phyloP scores from a whole-genome alignment of 2,329 filamentous ascomycete genomes.

The Ceratocystiopsis minuta region DNA sequence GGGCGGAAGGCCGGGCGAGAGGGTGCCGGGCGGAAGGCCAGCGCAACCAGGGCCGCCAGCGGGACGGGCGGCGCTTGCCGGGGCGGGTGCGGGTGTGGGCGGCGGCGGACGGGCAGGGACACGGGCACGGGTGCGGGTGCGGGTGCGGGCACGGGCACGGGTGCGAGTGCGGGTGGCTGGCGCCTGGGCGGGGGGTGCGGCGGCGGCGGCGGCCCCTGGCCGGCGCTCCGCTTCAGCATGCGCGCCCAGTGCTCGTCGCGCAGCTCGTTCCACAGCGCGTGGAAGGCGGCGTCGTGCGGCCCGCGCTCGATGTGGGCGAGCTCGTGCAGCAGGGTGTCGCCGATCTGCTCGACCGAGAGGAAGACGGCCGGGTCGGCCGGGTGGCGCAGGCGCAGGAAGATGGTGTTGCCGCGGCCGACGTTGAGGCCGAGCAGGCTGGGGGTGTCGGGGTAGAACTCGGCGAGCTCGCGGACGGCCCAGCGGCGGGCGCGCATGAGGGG shows the following conservation, averaged over 20 bases:
- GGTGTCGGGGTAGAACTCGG: slow-evolving; percentile 70
- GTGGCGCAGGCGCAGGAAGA: slow-evolving; percentile 68
- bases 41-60: too few species aligned
- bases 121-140: too few species aligned
- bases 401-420: slow-evolving; percentile 55
- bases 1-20: too few species aligned
- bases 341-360: slow-evolving; percentile 57
- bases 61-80: too few species aligned
- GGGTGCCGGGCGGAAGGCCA: too few species aligned
- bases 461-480: slow-evolving; percentile 63
- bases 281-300: slow-evolving; percentile 67
- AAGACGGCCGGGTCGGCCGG: slow-evolving; percentile 59
- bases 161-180: slow-evolving; percentile 14
- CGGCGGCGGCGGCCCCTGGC: slow-evolving; percentile 55
- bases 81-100: too few species aligned
- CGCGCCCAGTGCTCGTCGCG: slow-evolving; percentile 70
- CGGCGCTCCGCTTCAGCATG: slow-evolving; percentile 66
- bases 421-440: slow-evolving; percentile 64
- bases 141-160: too few species aligned
- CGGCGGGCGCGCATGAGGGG: slow-evolving; percentile 79
- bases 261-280: slow-evolving; percentile 76
- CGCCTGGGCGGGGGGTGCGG: slow-evolving; percentile 45
- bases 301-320: slow-evolving; percentile 75
- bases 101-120: too few species aligned
- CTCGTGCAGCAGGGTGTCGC: slow-evolving; percentile 90